Evolutionary conservation across 768 basidiomycete species (phyloP).

Genomic region (Pleurotus salmoneostramineus): DNA sequence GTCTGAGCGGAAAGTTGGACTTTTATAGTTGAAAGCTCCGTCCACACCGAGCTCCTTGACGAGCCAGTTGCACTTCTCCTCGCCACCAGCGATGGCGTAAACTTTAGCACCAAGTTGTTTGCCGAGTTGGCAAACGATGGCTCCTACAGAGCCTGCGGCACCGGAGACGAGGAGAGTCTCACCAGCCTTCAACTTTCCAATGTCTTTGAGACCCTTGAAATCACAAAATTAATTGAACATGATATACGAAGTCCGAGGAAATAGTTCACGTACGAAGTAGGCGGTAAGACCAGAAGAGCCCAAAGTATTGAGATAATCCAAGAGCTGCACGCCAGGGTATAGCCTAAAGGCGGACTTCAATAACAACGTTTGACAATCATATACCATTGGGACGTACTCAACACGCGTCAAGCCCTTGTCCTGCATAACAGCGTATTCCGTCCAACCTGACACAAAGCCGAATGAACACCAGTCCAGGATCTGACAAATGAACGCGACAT

Average conservation of each 20-base stretch:
- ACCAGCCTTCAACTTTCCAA: constrained; percentile 77
- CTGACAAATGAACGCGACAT: constrained; percentile 15
- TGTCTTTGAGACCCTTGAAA: constrained; percentile 71
- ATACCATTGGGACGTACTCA: constrained; percentile 36
- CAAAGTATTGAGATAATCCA: constrained; percentile 85
- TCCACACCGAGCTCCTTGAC: constrained; percentile 80
- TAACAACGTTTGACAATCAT: not conserved
- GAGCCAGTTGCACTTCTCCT: constrained; percentile 86
- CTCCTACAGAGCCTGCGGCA: constrained; percentile 90
- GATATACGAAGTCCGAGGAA: not conserved
- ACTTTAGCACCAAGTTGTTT: constrained; percentile 78
- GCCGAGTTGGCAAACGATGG: constrained; percentile 78
- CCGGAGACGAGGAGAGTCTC: constrained; percentile 86
- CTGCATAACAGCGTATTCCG: constrained; percentile 63
- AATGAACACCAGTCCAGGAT: too few relatives aligned
- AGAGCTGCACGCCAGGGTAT: constrained; percentile 43
- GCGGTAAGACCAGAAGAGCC: constrained; percentile 80
- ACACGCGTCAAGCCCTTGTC: constrained; percentile 50
- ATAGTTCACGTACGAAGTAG: constrained; percentile 62
- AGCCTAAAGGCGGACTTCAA: not conserved
- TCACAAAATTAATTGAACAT: not conserved
- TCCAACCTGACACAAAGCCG: constrained; percentile 53
- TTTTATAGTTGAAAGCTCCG: constrained; percentile 86
- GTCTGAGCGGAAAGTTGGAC: constrained; percentile 61
- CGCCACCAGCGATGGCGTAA: constrained; percentile 81